Base-by-base conservation (phyloP, 208 protist genomes). In the Acanthamoeba quina region DNA sequence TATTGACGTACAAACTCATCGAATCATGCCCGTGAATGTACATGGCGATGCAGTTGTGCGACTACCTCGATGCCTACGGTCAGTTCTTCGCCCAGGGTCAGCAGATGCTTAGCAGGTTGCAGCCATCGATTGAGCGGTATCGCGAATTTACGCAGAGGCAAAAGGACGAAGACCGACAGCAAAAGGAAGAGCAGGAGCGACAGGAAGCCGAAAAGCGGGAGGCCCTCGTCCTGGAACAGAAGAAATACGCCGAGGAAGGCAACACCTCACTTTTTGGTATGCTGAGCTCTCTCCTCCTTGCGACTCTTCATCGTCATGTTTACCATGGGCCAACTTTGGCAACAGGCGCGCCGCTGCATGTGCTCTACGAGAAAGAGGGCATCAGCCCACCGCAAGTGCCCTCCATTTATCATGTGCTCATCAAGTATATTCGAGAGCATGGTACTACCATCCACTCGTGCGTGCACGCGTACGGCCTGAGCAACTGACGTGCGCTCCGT, bases 301-400 rank as follows among this genome's bases (percentile, higher is more conserved):
- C 31, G 9, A n/a, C 11, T 37, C 64, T 24, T 31, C 21, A 31
- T 17, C 26, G n/a, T 17, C 3, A 17, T 5, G 41, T 17, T 58
- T 15, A 83, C 31, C 26, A 29, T 80, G 31, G 44, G 26, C 15
- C 34, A 11, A 7, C 11, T 0, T 11, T 60, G 78, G 6, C 29
- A 6, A 41, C 56, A 58, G 80, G 80, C 49, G 44, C 56, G 9
- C 56, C 80, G 49, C 29, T 89, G 80, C 52, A 89, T 66, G 80
- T 66, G 37, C 56, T 89, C 13, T 68, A 68, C 13, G 56, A 89
- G 29, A 58, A 44, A 26, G 80, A 89, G 37, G 80, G 80, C n/a
- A 89, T 68, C 52, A 89, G 56, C 29, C 80, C 80, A 89, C 80
- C 80, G 47, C 80, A 89, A 24, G 31, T 89, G n/a, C 80, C 80